These are phyloP conservation scores for Tricholoma flavovirens DNA, from an alignment of 768 basidiomycete species.

Conservation along the genomic window DNA sequence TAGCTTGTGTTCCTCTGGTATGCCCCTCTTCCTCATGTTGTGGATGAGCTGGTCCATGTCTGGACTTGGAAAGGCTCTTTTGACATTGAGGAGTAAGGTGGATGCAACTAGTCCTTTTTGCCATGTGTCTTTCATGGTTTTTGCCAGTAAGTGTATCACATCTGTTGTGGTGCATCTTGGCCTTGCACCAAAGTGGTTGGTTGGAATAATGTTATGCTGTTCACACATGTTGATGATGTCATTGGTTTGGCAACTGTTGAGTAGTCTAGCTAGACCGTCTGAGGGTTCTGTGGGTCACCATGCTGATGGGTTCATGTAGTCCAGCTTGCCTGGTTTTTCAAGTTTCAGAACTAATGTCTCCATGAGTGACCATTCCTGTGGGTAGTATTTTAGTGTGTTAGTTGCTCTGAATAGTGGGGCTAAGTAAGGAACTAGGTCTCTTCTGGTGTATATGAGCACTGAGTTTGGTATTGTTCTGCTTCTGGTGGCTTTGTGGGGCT, in stretches of 20 bases:
- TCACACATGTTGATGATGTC: neutral
- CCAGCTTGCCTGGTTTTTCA: neutral
- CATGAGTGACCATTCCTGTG: neutral
- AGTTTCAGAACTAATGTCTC: neutral
- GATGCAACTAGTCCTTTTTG: constrained; percentile 15
- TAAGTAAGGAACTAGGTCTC: neutral
- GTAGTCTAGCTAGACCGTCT: neutral
- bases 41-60: neutral
- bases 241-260: neutral
- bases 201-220: neutral
- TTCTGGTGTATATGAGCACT: neutral
- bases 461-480: neutral
- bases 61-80: constrained; percentile 8
- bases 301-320: neutral
- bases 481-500: neutral
- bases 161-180: constrained; percentile 27
- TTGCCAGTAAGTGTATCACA: constrained; percentile 23
- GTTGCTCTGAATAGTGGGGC: neutral
- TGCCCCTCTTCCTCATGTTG: neutral
- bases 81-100: constrained; percentile 23
- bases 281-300: neutral
- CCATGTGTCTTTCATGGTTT: constrained; percentile 33
- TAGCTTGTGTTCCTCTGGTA: neutral
- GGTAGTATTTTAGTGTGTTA: neutral
- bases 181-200: constrained; percentile 24